phyloP scores from a whole-genome alignment of 371 early-diverging fungal genomes.

The Lichtheimia corymbifera region DNA sequence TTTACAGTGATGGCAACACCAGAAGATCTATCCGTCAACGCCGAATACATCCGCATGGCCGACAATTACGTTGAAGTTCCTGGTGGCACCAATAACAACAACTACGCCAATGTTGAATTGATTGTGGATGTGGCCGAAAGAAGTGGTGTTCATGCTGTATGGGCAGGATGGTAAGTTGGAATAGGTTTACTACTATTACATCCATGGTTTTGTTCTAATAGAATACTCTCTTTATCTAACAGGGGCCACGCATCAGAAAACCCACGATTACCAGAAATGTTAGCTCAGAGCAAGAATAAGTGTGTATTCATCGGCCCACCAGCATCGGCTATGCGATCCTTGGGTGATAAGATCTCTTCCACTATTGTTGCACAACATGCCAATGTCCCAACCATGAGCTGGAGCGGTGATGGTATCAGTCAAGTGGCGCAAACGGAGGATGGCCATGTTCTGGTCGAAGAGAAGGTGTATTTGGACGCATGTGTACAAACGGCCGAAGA shows the following conservation, averaged over 20 bases:
- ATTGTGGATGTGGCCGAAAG: constrained; percentile 98
- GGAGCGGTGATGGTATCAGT: constrained; percentile 89
- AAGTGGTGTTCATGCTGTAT: constrained; percentile 85
- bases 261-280: constrained; percentile 91
- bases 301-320: constrained; percentile 98
- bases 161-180: constrained; percentile 65
- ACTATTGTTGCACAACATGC: constrained; percentile 97
- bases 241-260: constrained; percentile 99
- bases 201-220: not conserved
- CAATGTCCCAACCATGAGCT: constrained; percentile 94
- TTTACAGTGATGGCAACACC: constrained; percentile 99
- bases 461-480: constrained; percentile 77
- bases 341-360: constrained; percentile 99
- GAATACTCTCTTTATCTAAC: constrained; percentile 12
- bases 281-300: constrained; percentile 74
- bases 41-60: constrained; percentile 98
- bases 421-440: constrained; percentile 62
- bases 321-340: constrained; percentile 94
- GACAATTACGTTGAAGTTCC: constrained; percentile 97
- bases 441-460: constrained; percentile 82
- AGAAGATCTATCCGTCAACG: constrained; percentile 95
- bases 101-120: constrained; percentile 97
- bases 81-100: constrained; percentile 95
- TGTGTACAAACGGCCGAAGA: constrained; percentile 77
- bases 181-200: too few species aligned